phyloP scores from a whole-genome alignment of 2,329 filamentous ascomycete species.

The Fusarium annulatum region DNA sequence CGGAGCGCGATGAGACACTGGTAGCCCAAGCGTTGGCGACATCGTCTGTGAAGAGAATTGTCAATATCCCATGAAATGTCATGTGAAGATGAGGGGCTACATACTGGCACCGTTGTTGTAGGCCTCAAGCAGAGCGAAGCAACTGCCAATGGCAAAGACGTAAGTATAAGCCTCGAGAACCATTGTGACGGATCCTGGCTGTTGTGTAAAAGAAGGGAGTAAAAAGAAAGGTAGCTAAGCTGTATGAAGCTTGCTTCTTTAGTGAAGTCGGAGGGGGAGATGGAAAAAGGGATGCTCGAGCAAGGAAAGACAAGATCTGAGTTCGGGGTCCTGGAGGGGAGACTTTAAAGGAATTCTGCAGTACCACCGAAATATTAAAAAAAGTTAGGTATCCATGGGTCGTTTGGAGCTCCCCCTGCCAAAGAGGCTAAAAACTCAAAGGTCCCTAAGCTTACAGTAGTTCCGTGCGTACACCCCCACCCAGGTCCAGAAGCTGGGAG shows the following conservation, averaged over 20 bases:
- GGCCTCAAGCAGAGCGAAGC: constrained; percentile 80
- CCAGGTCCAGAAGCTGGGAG: constrained; percentile 18
- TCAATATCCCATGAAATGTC: constrained; percentile 1
- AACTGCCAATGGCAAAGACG: constrained; percentile 79
- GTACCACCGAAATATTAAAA: background rate
- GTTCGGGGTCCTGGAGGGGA: constrained; percentile 17
- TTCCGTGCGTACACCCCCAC: constrained; percentile 12
- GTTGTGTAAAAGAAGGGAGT: background rate
- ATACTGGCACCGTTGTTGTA: constrained; percentile 83
- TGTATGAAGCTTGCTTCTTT: constrained; percentile 15
- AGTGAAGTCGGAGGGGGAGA: background rate
- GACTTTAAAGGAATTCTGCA: constrained; percentile 32
- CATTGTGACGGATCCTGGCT: constrained; percentile 56
- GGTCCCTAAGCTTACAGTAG: constrained; percentile 3
- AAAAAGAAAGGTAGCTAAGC: constrained; percentile 9
- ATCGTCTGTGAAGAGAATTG: constrained; percentile 68
- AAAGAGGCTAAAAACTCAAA: constrained; percentile 8
- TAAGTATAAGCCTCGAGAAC: constrained; percentile 73
- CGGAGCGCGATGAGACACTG: constrained; percentile 81
- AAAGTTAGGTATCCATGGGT: background rate
- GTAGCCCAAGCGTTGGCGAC: constrained; percentile 88
- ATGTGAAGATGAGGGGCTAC: constrained; percentile 47
- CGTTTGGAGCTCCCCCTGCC: background rate
- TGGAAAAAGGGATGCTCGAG: constrained; percentile 30
- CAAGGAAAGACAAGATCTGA: constrained; percentile 3